Evolutionary conservation across 2,329 filamentous ascomycete genomes (phyloP).

Genomic region (Ophiostoma tasmaniense): DNA sequence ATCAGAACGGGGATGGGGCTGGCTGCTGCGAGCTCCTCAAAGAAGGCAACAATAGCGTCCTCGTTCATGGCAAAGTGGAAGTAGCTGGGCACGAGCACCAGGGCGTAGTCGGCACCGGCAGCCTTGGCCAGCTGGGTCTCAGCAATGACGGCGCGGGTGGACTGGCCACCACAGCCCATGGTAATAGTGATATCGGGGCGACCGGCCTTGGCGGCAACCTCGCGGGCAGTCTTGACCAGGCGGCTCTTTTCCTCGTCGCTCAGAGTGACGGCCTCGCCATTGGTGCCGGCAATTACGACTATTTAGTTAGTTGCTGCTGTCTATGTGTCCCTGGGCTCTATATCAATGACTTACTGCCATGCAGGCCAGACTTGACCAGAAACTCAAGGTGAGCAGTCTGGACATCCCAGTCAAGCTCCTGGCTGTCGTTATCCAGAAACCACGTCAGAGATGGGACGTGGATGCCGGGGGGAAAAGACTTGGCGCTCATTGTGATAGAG

Average conservation of each 20-base stretch:
- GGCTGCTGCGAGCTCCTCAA: conserved; percentile 51
- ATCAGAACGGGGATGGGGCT: conserved; percentile 57
- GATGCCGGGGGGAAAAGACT: conserved; percentile 37
- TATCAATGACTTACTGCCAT: not conserved
- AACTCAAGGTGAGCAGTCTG: conserved; percentile 47
- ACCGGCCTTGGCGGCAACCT: conserved; percentile 48
- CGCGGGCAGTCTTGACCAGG: conserved; percentile 53
- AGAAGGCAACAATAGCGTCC: conserved; percentile 54
- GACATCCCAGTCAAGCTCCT: conserved; percentile 48
- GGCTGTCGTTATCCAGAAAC: conserved; percentile 39
- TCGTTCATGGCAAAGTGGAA: conserved; percentile 57
- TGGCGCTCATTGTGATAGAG: not conserved
- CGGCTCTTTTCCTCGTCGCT: conserved; percentile 53
- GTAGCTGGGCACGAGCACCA: conserved; percentile 63
- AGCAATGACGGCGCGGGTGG: conserved; percentile 43
- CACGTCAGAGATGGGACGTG: conserved; percentile 50
- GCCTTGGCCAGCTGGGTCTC: conserved; percentile 54
- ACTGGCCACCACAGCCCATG: conserved; percentile 57
- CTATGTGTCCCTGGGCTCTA: no score
- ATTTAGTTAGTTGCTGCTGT: not conserved
- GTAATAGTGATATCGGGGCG: conserved; percentile 53
- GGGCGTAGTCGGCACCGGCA: conserved; percentile 57
- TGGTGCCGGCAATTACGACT: conserved; percentile 26
- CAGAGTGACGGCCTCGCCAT: conserved; percentile 65
- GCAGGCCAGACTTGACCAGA: conserved; percentile 35